Conservation (phyloP, 2,329 filamentous ascomycete genomes). For the Emergomyces africanus region DNA sequence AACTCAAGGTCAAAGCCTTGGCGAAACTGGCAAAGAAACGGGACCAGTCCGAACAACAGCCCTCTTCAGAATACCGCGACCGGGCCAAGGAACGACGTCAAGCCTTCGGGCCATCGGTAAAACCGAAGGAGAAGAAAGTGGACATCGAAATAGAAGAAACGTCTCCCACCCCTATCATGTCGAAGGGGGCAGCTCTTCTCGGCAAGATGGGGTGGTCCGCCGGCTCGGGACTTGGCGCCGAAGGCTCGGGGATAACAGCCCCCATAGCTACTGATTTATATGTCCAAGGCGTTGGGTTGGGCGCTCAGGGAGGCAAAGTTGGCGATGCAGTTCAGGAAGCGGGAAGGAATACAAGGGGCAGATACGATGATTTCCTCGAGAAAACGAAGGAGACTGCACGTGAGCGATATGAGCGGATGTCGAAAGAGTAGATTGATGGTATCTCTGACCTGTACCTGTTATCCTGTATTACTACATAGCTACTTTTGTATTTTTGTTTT, state of each 20-base stretch:
- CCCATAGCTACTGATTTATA: slow-evolving; percentile 38
- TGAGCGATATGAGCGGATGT: slow-evolving; percentile 35
- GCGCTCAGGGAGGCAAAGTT: slow-evolving; percentile 36
- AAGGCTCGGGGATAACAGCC: slow-evolving; percentile 35
- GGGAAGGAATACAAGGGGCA: slow-evolving; percentile 34
- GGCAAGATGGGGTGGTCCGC: slow-evolving; percentile 40
- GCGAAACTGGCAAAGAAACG: slow-evolving; percentile 33
- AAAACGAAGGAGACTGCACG: slow-evolving; percentile 35
- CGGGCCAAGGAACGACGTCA: slow-evolving; percentile 34
- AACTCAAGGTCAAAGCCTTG: slow-evolving; percentile 29
- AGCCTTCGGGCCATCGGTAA: slow-evolving; percentile 27
- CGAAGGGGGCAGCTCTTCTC: slow-evolving; percentile 39
- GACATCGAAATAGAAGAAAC: slow-evolving; percentile 18
- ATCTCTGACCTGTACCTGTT: neutral
- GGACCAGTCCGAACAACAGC: slow-evolving; percentile 14
- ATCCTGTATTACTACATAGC: neutral
- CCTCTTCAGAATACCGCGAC: slow-evolving; percentile 32
- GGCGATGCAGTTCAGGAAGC: slow-evolving; percentile 38
- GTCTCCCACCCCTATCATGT: slow-evolving; percentile 20
- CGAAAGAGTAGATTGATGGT: slow-evolving; percentile 3
- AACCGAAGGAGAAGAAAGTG: slow-evolving; percentile 22
- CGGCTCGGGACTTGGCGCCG: slow-evolving; percentile 35
- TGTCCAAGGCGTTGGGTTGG: slow-evolving; percentile 37
- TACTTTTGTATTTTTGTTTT: neutral
- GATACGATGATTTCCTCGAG: slow-evolving; percentile 37